Conservation (phyloP, 257 asterid species). For the Solanum verrucosum region DNA sequence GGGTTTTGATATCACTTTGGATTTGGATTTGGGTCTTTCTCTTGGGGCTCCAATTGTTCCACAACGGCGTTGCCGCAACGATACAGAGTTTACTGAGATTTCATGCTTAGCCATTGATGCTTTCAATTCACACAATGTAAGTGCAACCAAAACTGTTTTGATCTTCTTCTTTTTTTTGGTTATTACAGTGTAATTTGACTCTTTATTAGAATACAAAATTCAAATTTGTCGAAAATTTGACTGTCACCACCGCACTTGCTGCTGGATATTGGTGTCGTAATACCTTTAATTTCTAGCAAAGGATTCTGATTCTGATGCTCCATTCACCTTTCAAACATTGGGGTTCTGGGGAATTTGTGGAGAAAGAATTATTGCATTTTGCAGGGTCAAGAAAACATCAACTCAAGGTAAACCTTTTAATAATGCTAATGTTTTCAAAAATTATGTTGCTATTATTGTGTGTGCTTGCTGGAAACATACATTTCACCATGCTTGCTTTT, state of each 20-base stretch:
- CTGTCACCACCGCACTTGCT: not conserved
- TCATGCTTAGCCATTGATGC: not conserved
- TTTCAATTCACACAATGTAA: not conserved
- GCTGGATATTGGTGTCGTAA: not conserved
- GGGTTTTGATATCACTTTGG: not conserved
- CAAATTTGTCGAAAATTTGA: not conserved
- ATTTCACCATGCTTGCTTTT: not conserved
- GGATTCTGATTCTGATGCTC: not conserved
- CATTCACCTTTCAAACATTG: not conserved
- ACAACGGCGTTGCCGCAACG: not conserved
- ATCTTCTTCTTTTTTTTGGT: not conserved
- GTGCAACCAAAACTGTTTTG: not conserved
- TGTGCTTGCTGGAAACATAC: not conserved
- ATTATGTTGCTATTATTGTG: not conserved
- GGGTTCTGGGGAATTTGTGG: not conserved
- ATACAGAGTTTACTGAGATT: not conserved
- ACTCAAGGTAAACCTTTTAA: not conserved
- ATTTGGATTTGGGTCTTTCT: not conserved
- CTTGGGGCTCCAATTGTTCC: not conserved
- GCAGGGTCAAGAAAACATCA: not conserved
- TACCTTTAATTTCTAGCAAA: not conserved
- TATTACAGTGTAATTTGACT: no score
- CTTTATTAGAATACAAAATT: not conserved
- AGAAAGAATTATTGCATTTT: not conserved
- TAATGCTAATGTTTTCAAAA: not conserved